Conservation (phyloP, 202 grass and related monocot genomes). For the Brachypodium distachyon region DNA sequence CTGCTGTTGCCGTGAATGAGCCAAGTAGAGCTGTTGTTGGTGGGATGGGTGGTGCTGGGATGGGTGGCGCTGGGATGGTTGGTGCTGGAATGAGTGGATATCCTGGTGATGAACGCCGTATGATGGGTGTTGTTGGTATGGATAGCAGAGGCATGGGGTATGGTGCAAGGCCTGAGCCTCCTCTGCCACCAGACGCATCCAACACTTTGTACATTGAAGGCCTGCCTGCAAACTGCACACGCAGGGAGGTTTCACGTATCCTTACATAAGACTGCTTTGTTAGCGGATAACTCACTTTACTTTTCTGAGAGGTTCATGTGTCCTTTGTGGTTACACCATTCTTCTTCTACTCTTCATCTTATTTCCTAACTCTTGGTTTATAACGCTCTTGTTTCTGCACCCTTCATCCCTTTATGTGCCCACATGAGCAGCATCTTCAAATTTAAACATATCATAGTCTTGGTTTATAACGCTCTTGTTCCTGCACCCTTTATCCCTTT, state of each 20-base stretch:
- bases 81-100: slow-evolving; percentile 35
- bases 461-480: background rate
- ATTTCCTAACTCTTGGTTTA: background rate
- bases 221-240: slow-evolving; percentile 86
- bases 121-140: slow-evolving; percentile 48
- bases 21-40: slow-evolving; percentile 41
- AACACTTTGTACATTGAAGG: slow-evolving; percentile 88
- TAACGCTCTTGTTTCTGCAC: background rate
- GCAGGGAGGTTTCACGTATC: slow-evolving; percentile 99
- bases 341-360: background rate
- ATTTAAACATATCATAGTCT: background rate
- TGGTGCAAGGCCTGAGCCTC: slow-evolving; percentile 56
- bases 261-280: slow-evolving; percentile 20
- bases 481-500: background rate
- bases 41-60: slow-evolving; percentile 26
- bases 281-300: background rate
- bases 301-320: background rate
- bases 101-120: slow-evolving; percentile 48
- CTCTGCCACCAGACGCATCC: slow-evolving; percentile 88
- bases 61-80: slow-evolving; percentile 20
- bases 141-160: slow-evolving; percentile 44
- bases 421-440: too few relatives aligned
- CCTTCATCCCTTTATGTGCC: too few relatives aligned
- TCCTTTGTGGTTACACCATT: background rate
- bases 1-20: slow-evolving; percentile 42